phyloP scores from a whole-genome alignment of 768 basidiomycete genomes.

The Piloderma croceum region DNA sequence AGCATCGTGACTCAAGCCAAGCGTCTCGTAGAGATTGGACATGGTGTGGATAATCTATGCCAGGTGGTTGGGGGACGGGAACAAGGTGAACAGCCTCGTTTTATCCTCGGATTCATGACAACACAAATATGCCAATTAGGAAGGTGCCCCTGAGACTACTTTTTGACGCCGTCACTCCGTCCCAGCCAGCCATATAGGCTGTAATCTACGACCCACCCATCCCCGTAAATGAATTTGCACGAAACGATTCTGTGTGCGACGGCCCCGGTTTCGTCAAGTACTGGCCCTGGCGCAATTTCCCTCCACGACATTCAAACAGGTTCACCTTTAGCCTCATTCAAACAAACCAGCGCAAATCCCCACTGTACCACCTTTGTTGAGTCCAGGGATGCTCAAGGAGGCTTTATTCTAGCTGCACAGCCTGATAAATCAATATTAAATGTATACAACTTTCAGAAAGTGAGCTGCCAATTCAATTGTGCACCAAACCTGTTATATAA shows the following conservation, averaged over 20 bases:
- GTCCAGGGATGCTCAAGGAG: constrained; percentile 69
- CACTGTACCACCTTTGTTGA: constrained; percentile 68
- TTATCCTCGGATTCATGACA: constrained; percentile 3
- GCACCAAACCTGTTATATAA: not conserved
- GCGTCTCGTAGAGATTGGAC: constrained; percentile 60
- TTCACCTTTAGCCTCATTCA: constrained; percentile 75
- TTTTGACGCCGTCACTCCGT: no score
- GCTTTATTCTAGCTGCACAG: constrained; percentile 79
- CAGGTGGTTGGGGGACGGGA: constrained; percentile 10
- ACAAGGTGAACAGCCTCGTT: constrained; percentile 2
- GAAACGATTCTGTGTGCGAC: constrained; percentile 65
- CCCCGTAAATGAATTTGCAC: constrained; percentile 63
- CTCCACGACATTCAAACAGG: constrained; percentile 82
- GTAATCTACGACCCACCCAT: no score
- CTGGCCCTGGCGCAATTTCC: constrained; percentile 59
- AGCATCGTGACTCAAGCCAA: constrained; percentile 51
- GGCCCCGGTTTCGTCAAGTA: constrained; percentile 38
- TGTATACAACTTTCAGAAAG: constrained; percentile 93
- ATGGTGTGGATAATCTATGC: constrained; percentile 6
- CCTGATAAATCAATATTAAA: constrained; percentile 85
- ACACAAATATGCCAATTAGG: no score
- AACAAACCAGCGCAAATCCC: constrained; percentile 64
- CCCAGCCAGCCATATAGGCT: no score
- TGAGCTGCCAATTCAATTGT: constrained; percentile 23
- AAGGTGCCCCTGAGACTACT: no score